phyloP scores from a whole-genome alignment of 2,329 filamentous ascomycete species.

The Cercospora janseana region DNA sequence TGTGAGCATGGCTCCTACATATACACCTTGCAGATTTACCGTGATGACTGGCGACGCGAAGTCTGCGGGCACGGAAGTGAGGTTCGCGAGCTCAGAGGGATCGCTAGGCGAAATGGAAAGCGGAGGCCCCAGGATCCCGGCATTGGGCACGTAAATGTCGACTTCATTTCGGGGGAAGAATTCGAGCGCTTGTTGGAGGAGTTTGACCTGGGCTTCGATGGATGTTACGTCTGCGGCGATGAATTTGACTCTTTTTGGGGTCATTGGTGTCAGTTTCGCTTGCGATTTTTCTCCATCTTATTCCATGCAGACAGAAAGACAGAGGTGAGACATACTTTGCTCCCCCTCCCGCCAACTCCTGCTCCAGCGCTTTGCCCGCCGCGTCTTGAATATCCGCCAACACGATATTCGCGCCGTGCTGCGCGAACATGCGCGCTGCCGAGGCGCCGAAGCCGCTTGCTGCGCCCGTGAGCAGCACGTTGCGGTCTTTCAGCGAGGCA shows the following conservation, averaged over 20 bases:
- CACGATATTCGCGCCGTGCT: constrained; percentile 8
- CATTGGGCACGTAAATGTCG: constrained; percentile 9
- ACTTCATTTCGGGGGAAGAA: constrained; percentile 10
- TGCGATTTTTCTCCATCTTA: not conserved
- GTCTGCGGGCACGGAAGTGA: not conserved
- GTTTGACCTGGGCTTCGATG: not conserved
- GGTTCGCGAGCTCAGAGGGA: not conserved
- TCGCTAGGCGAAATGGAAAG: not conserved
- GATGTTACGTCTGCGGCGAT: constrained; percentile 2
- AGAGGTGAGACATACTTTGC: not conserved
- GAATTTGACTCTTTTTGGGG: constrained; percentile 1
- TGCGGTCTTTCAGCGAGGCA: constrained; percentile 1
- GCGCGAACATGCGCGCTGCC: constrained; percentile 1
- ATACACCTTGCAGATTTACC: not conserved
- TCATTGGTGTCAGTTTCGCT: not conserved
- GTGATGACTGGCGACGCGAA: constrained; percentile 2
- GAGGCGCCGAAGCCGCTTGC: constrained; percentile 5
- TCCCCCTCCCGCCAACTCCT: not conserved
- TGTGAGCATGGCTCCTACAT: constrained; percentile 2
- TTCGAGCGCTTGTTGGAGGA: constrained; percentile 2
- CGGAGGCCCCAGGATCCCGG: constrained; percentile 1
- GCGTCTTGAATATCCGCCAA: constrained; percentile 1
- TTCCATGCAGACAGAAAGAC: not conserved
- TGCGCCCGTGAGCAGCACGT: constrained; percentile 7
- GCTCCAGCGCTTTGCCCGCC: not conserved